Evolutionary conservation across 805 yeast species (phyloP), one percentile per base, ranked within the genome.

Genomic region (Candida ponderosae): DNA sequence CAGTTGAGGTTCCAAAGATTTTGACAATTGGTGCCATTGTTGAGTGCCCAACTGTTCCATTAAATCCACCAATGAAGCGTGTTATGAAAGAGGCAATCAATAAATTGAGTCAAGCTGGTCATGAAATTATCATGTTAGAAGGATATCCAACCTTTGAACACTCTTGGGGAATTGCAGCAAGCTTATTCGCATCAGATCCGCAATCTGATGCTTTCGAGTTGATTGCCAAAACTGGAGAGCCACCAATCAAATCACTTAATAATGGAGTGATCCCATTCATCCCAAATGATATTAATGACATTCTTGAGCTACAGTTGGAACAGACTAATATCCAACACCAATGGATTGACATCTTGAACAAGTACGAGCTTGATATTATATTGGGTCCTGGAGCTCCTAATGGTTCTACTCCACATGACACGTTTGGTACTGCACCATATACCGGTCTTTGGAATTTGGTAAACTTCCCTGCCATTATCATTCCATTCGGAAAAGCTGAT

Each of bases 51-150:
- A 21, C 23, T 7, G 23, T 21, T 7, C 23, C 23, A 21, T 9
- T 21, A 7, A 6, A 21, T 7, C 68, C 76, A 5, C 75, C 74
- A 6, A 58, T 71, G n/a, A 40, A 55, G 15, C 56, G 74, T 33
- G 76, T 69, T 2, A 36, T 74, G 35, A 43, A 58, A 21, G 48
- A 42, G 6, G 56, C 52, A 13, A 44, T 42, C 9, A 59, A 46
- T 20, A 42, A 43, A 31, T 47, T 60, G 28, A 43, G 43, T 13
- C 60, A 52, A 29, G 66, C 65, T n/a, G 76, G 79, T 27, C 74
- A 68, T 38, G 67, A 65, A 38, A 63, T 70, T 6, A 57, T 72
- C 24, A 66, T 7, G 6, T 21, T 21, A 21, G 9, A 6, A 7
- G 23, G 9, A 21, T 21, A 7, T 21, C 23, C 23, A 21, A 9